Percentiles rank a stretch among this genome's conserved stretches.
phyloP scores from a whole-genome alignment of 1,139 yeast species.

The Debaryomyces sp. region DNA sequence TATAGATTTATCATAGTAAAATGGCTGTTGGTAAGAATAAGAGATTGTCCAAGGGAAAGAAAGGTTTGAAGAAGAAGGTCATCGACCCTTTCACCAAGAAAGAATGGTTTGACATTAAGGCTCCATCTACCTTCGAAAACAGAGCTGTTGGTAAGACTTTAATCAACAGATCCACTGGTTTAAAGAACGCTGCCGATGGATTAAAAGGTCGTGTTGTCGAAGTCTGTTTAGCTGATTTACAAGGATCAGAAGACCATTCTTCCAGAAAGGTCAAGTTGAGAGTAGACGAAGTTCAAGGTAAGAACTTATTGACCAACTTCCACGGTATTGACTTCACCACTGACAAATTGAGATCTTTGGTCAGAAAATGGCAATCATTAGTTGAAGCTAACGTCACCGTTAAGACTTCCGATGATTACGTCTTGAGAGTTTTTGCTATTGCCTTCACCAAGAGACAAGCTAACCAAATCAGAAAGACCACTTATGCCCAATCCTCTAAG shows the following conservation, averaged over 20 bases:
- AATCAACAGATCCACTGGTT: conserved; percentile 55
- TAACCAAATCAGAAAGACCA: conserved; percentile 53
- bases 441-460: conserved; percentile 58
- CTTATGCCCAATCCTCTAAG: conserved; percentile 54
- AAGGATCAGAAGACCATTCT: conserved; percentile 56
- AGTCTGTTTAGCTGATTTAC: conserved; percentile 53
- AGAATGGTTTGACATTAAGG: conserved; percentile 57
- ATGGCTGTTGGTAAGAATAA: conserved; percentile 60
- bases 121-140: conserved; percentile 54
- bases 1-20: conserved; percentile 12
- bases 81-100: conserved; percentile 56
- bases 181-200: conserved; percentile 55
- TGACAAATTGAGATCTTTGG: conserved; percentile 54
- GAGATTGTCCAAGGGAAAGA: conserved; percentile 57
- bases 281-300: conserved; percentile 58
- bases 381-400: conserved; percentile 56
- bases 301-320: conserved; percentile 57
- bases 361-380: conserved; percentile 57
- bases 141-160: conserved; percentile 55
- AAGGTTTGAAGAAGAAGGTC: conserved; percentile 55
- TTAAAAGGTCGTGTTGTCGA: conserved; percentile 56
- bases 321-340: conserved; percentile 55
- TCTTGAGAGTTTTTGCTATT: conserved; percentile 52
- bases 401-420: conserved; percentile 54
- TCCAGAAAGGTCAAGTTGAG: conserved; percentile 55